Base-by-base conservation (phyloP, 1,284 basidiomycete species). In the Cutaneotrichosporon cavernicola region DNA sequence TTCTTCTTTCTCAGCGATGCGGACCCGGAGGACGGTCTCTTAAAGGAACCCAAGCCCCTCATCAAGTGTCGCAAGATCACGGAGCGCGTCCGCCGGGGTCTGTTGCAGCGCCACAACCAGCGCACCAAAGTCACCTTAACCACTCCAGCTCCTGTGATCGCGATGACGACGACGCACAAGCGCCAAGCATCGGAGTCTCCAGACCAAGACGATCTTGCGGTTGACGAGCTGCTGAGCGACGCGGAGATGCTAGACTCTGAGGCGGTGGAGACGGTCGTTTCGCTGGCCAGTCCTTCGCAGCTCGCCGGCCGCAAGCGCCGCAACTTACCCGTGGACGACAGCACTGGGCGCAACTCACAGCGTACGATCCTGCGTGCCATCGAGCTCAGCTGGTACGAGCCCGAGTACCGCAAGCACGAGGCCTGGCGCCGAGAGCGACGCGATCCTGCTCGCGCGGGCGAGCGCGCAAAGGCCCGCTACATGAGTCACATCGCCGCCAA, bases 211-310 rank as follows among this genome's bases (percentile, higher is more conserved):
- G 64, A 62, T 34, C 57, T 56, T 0, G 36, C 47, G 4, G 60
- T 65, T 7, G 64, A 65, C 34, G 47, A 26, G 4, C 60, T 65
- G 0, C 51, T 65, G 8, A 60, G 51, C 40, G 64, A 65, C 22
- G 30, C 49, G 13, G 64, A 62, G 46, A 65, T 62, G 57, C 9
- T 34, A 4, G 60, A 62, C 60, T 38, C 31, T 7, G 60, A 65
- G 31, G 30, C 38, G 1, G 59, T 64, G 47, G 63, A 64, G 49
- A 59, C 46, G 7, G 63, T 58, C 30, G 46, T 18, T n/a, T 11
- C 40, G 2, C 5, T 34, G 40, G 13, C 32, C 47, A 16, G 8
- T 8, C 40, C 31, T 7, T 18, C 36, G 18, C 51, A 36, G 52
- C 38, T 53, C 10, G 40, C 8, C 1, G 38, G 36, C 9, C 31